Evolutionary conservation across 208 protist species (phyloP), one percentile per base, ranked within the genome.

Genomic region (Crithidia sp.): DNA sequence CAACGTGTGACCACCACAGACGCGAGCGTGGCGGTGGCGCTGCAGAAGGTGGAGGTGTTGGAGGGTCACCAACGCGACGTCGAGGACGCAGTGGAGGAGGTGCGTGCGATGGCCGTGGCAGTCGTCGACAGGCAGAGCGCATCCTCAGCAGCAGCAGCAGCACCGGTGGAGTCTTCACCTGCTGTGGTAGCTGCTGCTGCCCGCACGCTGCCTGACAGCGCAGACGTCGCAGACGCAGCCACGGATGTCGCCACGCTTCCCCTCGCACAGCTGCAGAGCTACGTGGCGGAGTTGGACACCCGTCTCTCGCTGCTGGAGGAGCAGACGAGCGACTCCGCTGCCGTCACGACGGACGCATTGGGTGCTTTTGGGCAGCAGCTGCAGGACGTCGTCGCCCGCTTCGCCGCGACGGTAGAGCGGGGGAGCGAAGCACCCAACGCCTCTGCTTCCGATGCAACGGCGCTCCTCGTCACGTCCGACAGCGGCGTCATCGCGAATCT

Each of bases 331-430:
- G 66, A 71, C 58, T 67, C 73, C 41, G 17, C 71, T 40, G 47
- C 65, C 13, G 64, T 60, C 50, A 85, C 80, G 4, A 77, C 78
- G 0, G 82, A 90, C 45, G 59, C 83, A 7, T 68, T 90, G 7
- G 62, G 54, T 1, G 70, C 68, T 7, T 74, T 90, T 54, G 66
- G 76, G 6, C 76, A 85, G 43, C 69, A 71, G 45, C 67, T 89
- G 16, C 77, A 84, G 49, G 47, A 85, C n/a, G 89, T 87, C 49
- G 84, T 95, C 0, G 45, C 28, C 0, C 68, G 74, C 28, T 85
- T 88, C 10, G 59, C 71, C 0, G 64, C 71, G 12, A 73, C 82
- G n/a, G 65, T 86, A 44, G 56, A 65, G 28, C 28, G 28, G 28
- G 28, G 28, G 1, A 28, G 28, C 28, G 28, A 28, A 28, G 28